phyloP scores from a whole-genome alignment of 2,329 filamentous ascomycete genomes.

The Diaporthe nobilis region DNA sequence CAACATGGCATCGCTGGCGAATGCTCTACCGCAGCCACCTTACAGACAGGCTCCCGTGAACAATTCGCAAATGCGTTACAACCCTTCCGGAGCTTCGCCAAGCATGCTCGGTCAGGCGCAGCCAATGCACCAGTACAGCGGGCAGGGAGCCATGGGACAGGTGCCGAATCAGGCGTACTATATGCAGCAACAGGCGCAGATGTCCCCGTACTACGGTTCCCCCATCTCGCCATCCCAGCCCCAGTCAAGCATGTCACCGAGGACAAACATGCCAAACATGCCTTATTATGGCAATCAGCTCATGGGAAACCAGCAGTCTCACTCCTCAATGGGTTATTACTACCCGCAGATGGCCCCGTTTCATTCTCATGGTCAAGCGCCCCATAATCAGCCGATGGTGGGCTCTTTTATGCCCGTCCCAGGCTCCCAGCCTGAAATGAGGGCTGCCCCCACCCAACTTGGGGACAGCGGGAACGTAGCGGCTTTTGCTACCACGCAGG shows the following conservation, averaged over 20 bases:
- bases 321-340: conserved; percentile 57
- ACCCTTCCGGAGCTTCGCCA: conserved; percentile 50
- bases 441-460: conserved; percentile 43
- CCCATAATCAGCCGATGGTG: conserved; percentile 52
- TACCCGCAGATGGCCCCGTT: conserved; percentile 59
- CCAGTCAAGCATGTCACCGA: conserved; percentile 52
- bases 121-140: conserved; percentile 55
- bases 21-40: conserved; percentile 57
- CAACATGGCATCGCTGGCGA: conserved; percentile 63
- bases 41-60: conserved; percentile 57
- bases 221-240: conserved; percentile 57
- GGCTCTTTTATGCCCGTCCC: conserved; percentile 53
- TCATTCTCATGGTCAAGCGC: conserved; percentile 49
- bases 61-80: conserved; percentile 53
- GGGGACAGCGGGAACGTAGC: conserved; percentile 36
- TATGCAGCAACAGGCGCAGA: conserved; percentile 58
- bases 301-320: conserved; percentile 56
- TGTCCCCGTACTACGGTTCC: conserved; percentile 60
- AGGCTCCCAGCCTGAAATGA: conserved; percentile 47
- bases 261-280: conserved; percentile 56
- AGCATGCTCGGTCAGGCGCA: conserved; percentile 55
- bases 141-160: conserved; percentile 54
- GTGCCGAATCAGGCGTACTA: conserved; percentile 63
- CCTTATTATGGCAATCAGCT: conserved; percentile 61
- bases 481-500: conserved; percentile 32